phyloP scores from a whole-genome alignment of 768 basidiomycete species.

The Daedaleopsis sinensis region DNA sequence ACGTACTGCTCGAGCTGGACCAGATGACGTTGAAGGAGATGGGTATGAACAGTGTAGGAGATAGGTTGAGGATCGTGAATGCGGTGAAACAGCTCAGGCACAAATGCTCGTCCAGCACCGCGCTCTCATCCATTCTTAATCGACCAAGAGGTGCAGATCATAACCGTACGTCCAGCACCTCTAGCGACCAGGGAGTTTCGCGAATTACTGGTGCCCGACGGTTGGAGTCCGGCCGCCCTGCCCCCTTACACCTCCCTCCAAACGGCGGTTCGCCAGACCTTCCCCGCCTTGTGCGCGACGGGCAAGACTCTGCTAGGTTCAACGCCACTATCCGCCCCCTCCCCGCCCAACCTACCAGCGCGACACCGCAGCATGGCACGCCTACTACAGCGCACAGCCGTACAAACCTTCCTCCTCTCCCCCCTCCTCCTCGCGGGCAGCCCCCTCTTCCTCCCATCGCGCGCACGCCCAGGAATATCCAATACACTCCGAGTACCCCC shows the following conservation, averaged over 20 bases:
- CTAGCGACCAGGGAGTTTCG: slow-evolving; percentile 30
- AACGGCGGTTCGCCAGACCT: slow-evolving; percentile 60
- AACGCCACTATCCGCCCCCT: slow-evolving; percentile 47
- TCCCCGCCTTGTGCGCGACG: slow-evolving; percentile 72
- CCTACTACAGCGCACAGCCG: slow-evolving; percentile 42
- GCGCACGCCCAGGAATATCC: slow-evolving; percentile 31
- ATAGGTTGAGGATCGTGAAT: slow-evolving; percentile 83
- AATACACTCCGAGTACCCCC: slow-evolving; percentile 20
- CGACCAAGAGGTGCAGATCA: slow-evolving; percentile 26
- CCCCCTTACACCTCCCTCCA: slow-evolving; percentile 75
- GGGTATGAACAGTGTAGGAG: slow-evolving; percentile 87
- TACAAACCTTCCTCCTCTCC: slow-evolving; percentile 62
- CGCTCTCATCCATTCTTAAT: slow-evolving; percentile 24
- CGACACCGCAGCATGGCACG: slow-evolving; percentile 35
- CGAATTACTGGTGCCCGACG: slow-evolving; percentile 42
- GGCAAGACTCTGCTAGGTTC: slow-evolving; percentile 52
- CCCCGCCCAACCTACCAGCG: slow-evolving; percentile 45
- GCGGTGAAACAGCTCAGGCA: slow-evolving; percentile 81
- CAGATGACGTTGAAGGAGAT: slow-evolving; percentile 88
- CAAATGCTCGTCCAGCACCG: slow-evolving; percentile 41
- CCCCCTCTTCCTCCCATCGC: slow-evolving; percentile 46
- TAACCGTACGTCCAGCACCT: slow-evolving; percentile 21
- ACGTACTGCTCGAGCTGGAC: slow-evolving; percentile 90
- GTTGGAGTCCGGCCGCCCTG: slow-evolving; percentile 68
- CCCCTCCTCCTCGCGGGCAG: slow-evolving; percentile 68